Conservation (phyloP, 129 eudicot genomes). For the Saposhnikovia divaricata region DNA sequence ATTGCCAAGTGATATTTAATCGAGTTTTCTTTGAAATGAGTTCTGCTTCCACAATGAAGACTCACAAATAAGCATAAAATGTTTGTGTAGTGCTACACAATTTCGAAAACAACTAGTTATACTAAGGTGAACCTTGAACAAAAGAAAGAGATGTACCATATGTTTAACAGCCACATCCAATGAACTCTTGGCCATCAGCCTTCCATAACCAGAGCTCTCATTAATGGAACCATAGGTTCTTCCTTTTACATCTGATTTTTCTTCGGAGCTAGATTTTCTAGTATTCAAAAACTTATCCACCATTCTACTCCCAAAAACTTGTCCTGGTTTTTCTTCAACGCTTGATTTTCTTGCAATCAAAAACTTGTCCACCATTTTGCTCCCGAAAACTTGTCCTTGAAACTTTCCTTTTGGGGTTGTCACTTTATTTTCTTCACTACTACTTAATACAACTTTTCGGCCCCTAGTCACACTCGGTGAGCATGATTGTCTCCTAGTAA, state of each 20-base stretch:
- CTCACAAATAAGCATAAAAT: too few species aligned
- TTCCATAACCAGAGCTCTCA: slow-evolving; percentile 55
- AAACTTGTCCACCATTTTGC: slow-evolving; percentile 71
- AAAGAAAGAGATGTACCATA: slow-evolving; percentile 24
- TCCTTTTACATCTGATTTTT: slow-evolving; percentile 19
- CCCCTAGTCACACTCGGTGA: slow-evolving; percentile 67
- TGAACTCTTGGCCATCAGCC: slow-evolving; percentile 46
- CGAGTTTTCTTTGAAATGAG: too few species aligned
- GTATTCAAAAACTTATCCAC: slow-evolving; percentile 71
- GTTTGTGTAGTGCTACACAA: background rate
- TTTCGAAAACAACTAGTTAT: background rate
- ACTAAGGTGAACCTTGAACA: background rate
- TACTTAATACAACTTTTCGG: slow-evolving; percentile 35
- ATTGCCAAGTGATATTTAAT: too few species aligned
- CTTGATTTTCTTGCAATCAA: slow-evolving; percentile 52
- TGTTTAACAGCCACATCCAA: slow-evolving; percentile 36
- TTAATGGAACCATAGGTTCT: slow-evolving; percentile 36
- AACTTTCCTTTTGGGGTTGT: slow-evolving; percentile 25
- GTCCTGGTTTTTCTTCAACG: slow-evolving; percentile 37
- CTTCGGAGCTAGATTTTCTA: slow-evolving; percentile 35
- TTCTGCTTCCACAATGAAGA: too few species aligned
- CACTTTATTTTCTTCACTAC: slow-evolving; percentile 15
- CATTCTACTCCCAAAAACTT: slow-evolving; percentile 61
- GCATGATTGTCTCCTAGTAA: slow-evolving; percentile 42
- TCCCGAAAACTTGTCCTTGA: slow-evolving; percentile 40